Evolutionary conservation across 2,329 filamentous ascomycete species (phyloP), one percentile per base, ranked within the genome.

Genomic region (Scedosporium minutisporum): DNA sequence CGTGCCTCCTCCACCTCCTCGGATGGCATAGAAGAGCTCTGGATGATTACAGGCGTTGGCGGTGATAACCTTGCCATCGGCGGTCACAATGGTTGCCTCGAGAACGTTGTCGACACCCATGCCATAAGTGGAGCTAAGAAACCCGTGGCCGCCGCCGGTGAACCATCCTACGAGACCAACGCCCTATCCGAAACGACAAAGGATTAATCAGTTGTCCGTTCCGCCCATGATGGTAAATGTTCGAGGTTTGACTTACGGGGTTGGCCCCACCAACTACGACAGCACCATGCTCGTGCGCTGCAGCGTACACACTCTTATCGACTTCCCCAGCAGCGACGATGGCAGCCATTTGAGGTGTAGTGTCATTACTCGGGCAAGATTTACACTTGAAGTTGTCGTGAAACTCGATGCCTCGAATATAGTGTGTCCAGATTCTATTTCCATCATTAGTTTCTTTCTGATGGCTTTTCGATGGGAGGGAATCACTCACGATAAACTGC

Each of bases 31-130:
- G 69, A 74, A 77, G 2, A 77, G 68, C n/a, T 74, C 72, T 0
- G 66, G 33, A 57, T 77, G 67, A 48, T 74, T 63, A 58, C 70
- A 73, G 4, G 70, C 66, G 42, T 69, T 74, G 4, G 74, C 74
- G 0, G 66, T 73, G 4, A 77, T 69, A 27, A 74, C 62, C 0
- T 64, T 61, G 7, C 77, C 77, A 29, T 72, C 65, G 0, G 76
- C 73, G 0, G 75, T 69, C 46, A 80, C 71, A 3, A 79, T 74
- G 38, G 76, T 67, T 5, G 71, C 71, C 63, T 78, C 75, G 42
- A 80, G 73, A 1, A 77, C 70, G 65, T 80, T 75, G 65, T 80
- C 78, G 0, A 75, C 74, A 1, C 71, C 77, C 12, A 80, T 69
- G 2, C 77, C 78, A 62, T 76, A 78, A 33, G 74, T 69, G 48